Base-by-base conservation (phyloP, 495 filamentous ascomycete species). In the Penicillium silybi region DNA sequence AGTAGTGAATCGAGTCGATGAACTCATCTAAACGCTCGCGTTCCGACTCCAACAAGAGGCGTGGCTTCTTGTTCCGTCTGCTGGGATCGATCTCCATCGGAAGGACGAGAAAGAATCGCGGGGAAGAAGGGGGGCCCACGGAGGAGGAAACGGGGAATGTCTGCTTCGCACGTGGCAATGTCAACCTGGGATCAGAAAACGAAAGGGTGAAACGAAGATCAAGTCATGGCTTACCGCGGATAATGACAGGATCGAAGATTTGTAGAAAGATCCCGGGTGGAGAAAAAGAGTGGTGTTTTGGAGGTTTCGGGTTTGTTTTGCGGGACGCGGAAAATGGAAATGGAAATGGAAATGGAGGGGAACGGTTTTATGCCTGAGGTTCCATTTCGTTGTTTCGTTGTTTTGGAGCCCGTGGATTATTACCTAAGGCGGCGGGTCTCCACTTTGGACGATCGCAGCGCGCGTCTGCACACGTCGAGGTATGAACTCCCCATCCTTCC, bases 1-100 rank as follows among this genome's bases (percentile, higher is more conserved):
- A 97, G 69, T 98, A 98, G 69, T 96, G 90, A 54, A 98, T 97
- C 10, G 80, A 75, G 53, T 97, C 92, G 43, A 89, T 81, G 65
- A 89, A 98, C 65, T 97, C 92, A 23, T 96, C 89, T 39, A 98
- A 78, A 34, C 84, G 83, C 53, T 85, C 82, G 40, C 84, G 85
- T 75, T 98, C 93, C 1, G 76, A 66, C 32, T 96, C 89, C n/a
- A 84, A 78, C 26, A 97, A 72, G 52, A 84, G 82, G 43, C 95
- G 83, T 6, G 93, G 88, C 57, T 80, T 81, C 65, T 87, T 85
- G 70, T 96, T 97, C 65, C 95, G 86, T 61, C 90, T 82, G 57
- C 68, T 83, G 50, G 81, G 74, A 72, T 96, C 90, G 63, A 93
- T 87, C 64, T 93, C 88, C 65, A 79, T 69, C 67, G 66, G 16